Evolutionary conservation across 2,329 filamentous ascomycete species (phyloP), one percentile per base, ranked within the genome.

Genomic region (Fusarium sp.): DNA sequence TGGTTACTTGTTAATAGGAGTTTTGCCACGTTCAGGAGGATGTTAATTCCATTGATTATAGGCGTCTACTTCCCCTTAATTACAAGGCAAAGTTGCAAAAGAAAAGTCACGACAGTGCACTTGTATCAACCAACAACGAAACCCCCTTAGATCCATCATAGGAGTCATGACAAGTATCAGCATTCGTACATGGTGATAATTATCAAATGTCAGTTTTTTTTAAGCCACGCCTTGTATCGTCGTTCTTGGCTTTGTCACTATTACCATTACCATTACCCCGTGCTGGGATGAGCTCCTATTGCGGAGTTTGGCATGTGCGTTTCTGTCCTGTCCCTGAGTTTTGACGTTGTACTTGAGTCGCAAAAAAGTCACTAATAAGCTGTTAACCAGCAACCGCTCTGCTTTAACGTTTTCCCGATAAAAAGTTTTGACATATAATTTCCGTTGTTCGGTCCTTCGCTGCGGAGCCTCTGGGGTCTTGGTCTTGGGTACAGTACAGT

Each of bases 261-360:
- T 27, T 52, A 24, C 24, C 6, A 24, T 6, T 24, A 24, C 24
- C 6, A 24, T 6, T 24, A 29, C 30, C 44, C 29, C 54, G 43
- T 34, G 29, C 43, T 30, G 27, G 54, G 30, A 29, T 49, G 30
- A 22, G 30, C 54, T 57, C 54, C 54, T 57, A 57, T 57, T 49
- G 54, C 54, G 54, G 54, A 57, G 54, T 49, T 54, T 57, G 53
- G 43, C 53, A 38, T 38, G 53, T 48, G 49, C 49, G 49, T 52
- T 38, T 38, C 34, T 29, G 30, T 51, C 32, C 4, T 47, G 30
- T 52, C 49, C 49, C 34, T 52, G 54, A 49, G 54, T 51, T 57
- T 57, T 49, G 49, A 52, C 49, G 49, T 34, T 52, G 32, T 27
- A 52, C 34, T 34, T 52, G 49, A 52, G 20, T 52, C 49, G 49